Base-by-base conservation (phyloP, 495 filamentous ascomycete genomes). In the Evernia prunastri region DNA sequence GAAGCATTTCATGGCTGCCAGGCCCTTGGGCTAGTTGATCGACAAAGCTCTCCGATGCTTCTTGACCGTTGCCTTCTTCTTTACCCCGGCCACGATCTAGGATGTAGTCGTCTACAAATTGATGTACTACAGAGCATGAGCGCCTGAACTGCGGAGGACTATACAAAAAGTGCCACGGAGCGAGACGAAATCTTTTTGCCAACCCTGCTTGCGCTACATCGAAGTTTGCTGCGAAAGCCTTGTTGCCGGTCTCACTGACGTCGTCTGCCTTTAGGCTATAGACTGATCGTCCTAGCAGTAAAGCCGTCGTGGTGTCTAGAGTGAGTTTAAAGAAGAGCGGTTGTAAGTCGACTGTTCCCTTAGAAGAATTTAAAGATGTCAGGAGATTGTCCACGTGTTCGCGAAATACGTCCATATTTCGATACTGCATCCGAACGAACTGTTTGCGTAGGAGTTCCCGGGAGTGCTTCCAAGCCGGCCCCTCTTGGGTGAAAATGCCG, bases 391-490 rank as follows among this genome's bases (percentile, higher is more conserved):
- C 68, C 29, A 84, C 70, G 60, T 81, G 80, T 18, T 72, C 65
- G 56, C 81, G 79, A 59, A 82, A 78, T 45, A 73, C 74, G 20
- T 72, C 68, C 20, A 80, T 64, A 49, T 83, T 74, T 18, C 64
- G 43, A 61, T 74, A 69, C 79, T 67, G 71, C 4, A 61, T 65
- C 25, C 71, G 68, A 10, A 72, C 67, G 62, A 84, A 83, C 47
- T 77, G 76, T 5, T 67, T 78, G 3, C 76, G 73, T 9, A 85
- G 72, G 7, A 83, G 69, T 36, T 79, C 76, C 25, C 82, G 72
- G 0, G 79, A 83, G 39, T 76, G 78, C 62, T 77, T 77, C 83
- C 84, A 86, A 4, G 71, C 60, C 49, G 58, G 43, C 0, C 83
- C 82, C 35, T 84, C 80, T 56, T 81, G 77, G 15, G 59, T 66